Conservation (phyloP, 805 yeast species). For the Zygotorulaspora danielsina region DNA sequence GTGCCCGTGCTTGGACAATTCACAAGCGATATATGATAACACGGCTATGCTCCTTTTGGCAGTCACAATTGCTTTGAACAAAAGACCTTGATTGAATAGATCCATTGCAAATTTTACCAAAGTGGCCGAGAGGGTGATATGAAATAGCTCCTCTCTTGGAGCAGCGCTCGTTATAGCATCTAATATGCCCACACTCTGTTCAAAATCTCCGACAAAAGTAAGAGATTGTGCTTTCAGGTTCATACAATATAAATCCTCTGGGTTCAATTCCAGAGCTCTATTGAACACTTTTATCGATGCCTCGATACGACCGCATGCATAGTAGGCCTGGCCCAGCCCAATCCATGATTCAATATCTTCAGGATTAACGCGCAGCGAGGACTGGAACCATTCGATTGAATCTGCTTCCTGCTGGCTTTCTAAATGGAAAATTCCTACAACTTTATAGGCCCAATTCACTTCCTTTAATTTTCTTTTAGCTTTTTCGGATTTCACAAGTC, state of each 20-base stretch:
- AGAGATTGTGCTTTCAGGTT: constrained; percentile 66
- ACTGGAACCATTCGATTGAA: constrained; percentile 87
- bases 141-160: constrained; percentile 49
- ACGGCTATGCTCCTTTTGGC: constrained; percentile 45
- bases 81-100: constrained; percentile 55
- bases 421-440: constrained; percentile 72
- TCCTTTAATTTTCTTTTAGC: constrained; percentile 47
- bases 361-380: constrained; percentile 66
- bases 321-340: constrained; percentile 95
- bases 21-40: constrained; percentile 18
- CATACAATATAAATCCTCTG: constrained; percentile 54
- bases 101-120: constrained; percentile 50
- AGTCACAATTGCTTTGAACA: constrained; percentile 56
- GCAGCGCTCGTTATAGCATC: constrained; percentile 38
- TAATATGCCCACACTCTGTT: constrained; percentile 51
- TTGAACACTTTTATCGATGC: constrained; percentile 82
- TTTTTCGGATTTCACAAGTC: constrained; percentile 60
- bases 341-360: constrained; percentile 80
- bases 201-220: constrained; percentile 61
- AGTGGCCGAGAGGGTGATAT: constrained; percentile 54
- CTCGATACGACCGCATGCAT: constrained; percentile 75
- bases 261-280: constrained; percentile 54
- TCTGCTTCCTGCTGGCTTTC: constrained; percentile 66
- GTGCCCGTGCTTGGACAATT: constrained; percentile 37
- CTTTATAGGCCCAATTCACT: constrained; percentile 82